A percentile compares a stretch with the other conserved stretches of the same genome.
phyloP scores from a whole-genome alignment of 257 asterid genomes.

The Hygrophila difformis region DNA sequence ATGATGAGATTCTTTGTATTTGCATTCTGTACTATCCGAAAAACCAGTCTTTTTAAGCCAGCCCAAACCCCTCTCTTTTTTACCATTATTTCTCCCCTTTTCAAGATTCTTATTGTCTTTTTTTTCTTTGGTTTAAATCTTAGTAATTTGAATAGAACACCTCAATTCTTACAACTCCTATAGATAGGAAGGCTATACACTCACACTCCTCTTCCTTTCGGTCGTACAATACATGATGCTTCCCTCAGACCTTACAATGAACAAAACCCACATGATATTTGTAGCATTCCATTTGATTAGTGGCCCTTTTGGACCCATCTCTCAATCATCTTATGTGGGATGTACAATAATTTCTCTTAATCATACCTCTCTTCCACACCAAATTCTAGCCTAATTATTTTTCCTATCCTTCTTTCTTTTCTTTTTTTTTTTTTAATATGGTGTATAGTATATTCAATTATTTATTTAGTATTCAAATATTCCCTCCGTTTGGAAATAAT shows the following conservation, averaged over 20 bases:
- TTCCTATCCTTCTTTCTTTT: too few species aligned
- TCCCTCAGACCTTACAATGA: slow-evolving; percentile 42
- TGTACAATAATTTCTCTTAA: background rate
- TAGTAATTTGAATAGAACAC: background rate
- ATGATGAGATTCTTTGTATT: slow-evolving; percentile 69
- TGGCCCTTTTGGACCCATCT: slow-evolving; percentile 40
- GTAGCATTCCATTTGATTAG: slow-evolving; percentile 36
- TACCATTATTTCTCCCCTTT: slow-evolving; percentile 2
- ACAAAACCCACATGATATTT: slow-evolving; percentile 40
- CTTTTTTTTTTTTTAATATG: too few species aligned
- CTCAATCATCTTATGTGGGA: slow-evolving; percentile 25
- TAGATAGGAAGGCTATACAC: too few species aligned
- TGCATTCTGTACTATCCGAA: slow-evolving; percentile 9
- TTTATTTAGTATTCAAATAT: slow-evolving; percentile 7
- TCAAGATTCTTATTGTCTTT: background rate
- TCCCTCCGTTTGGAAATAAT: too few species aligned
- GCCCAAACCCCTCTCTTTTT: slow-evolving; percentile 14
- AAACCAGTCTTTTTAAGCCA: slow-evolving; percentile 58
- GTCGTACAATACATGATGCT: slow-evolving; percentile 32
- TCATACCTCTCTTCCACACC: background rate
- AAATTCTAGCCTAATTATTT: background rate
- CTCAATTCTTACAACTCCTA: background rate
- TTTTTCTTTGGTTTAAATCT: too few species aligned
- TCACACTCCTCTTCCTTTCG: too few species aligned
- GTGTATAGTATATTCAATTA: slow-evolving; percentile 21